These are phyloP conservation scores for Verticillium isaacii DNA, from an alignment of 2,329 filamentous ascomycete genomes.

Conservation along the genomic window DNA sequence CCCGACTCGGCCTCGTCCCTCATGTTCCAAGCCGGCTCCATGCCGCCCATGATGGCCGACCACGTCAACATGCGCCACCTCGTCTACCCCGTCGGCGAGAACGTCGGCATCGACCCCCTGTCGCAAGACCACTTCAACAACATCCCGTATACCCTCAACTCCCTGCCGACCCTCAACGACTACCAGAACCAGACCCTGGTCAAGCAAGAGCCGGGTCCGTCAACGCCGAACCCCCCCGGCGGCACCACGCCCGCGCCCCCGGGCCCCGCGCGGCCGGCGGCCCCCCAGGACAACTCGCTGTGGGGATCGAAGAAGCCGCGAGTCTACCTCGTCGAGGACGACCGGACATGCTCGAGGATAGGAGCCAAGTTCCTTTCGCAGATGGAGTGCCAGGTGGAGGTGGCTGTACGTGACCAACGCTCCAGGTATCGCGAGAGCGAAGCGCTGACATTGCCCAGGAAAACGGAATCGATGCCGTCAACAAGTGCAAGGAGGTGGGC, in stretches of 20 bases:
- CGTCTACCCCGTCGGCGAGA: constrained; percentile 88
- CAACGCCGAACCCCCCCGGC: constrained; percentile 11
- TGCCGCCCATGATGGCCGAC: constrained; percentile 42
- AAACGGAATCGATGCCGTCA: constrained; percentile 88
- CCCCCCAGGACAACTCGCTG: constrained; percentile 34
- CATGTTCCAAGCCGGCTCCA: constrained; percentile 51
- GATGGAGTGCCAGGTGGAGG: constrained; percentile 63
- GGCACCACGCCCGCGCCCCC: constrained; percentile 10
- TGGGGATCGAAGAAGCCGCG: constrained; percentile 65
- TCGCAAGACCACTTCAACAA: constrained; percentile 92
- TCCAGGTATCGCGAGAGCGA: not conserved
- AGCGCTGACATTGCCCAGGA: constrained; percentile 14
- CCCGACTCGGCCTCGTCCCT: constrained; percentile 46
- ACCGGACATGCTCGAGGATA: constrained; percentile 62
- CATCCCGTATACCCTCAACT: constrained; percentile 71
- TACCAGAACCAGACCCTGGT: constrained; percentile 26
- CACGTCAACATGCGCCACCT: constrained; percentile 58
- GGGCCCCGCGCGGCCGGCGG: constrained; percentile 10
- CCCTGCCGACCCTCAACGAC: constrained; percentile 55
- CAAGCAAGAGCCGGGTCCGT: not conserved
- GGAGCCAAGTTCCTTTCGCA: constrained; percentile 63
- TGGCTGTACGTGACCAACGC: constrained; percentile 47
- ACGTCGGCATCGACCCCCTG: constrained; percentile 90
- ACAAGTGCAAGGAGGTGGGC: constrained; percentile 60
- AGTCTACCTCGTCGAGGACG: constrained; percentile 86